These are phyloP conservation scores for Sugiyamaella valdiviana DNA, from an alignment of 805 yeast species.

Conservation along the genomic window DNA sequence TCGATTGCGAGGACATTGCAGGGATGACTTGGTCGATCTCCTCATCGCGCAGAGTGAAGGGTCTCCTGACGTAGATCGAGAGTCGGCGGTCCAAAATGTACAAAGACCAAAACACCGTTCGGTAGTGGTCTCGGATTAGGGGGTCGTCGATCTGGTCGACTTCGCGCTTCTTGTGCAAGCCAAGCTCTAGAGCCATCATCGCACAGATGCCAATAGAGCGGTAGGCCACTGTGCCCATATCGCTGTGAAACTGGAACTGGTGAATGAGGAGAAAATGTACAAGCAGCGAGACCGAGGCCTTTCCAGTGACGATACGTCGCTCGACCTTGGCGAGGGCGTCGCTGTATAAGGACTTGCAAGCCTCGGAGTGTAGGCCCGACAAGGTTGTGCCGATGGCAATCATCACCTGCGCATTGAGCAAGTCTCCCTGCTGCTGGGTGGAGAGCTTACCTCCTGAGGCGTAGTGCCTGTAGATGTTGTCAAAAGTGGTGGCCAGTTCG, in stretches of 20 bases:
- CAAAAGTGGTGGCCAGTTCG: slow-evolving; percentile 17
- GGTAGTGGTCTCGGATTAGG: slow-evolving; percentile 13
- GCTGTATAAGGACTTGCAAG: slow-evolving; percentile 18
- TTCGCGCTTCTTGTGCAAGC: slow-evolving; percentile 19
- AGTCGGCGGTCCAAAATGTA: slow-evolving; percentile 24
- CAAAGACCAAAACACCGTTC: slow-evolving; percentile 24
- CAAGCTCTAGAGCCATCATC: slow-evolving; percentile 21
- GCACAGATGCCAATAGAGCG: slow-evolving; percentile 21
- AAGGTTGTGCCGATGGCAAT: slow-evolving; percentile 21
- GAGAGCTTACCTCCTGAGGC: background rate
- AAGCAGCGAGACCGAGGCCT: slow-evolving; percentile 14
- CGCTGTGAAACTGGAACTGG: slow-evolving; percentile 24
- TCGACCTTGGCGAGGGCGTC: slow-evolving; percentile 16
- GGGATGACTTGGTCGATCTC: slow-evolving; percentile 22
- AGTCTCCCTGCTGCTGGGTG: slow-evolving; percentile 4
- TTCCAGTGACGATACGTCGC: slow-evolving; percentile 14
- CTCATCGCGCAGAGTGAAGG: slow-evolving; percentile 20
- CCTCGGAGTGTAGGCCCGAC: slow-evolving; percentile 10
- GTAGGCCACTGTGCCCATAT: slow-evolving; percentile 21
- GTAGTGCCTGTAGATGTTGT: slow-evolving; percentile 9
- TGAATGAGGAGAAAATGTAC: slow-evolving; percentile 20
- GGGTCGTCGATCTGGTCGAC: slow-evolving; percentile 11
- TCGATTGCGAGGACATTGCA: background rate
- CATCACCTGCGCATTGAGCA: slow-evolving; percentile 13
- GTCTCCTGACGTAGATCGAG: slow-evolving; percentile 21